phyloP scores from a whole-genome alignment of 2,329 filamentous ascomycete species.

The Ophiocordyceps camponoti-saundersi region DNA sequence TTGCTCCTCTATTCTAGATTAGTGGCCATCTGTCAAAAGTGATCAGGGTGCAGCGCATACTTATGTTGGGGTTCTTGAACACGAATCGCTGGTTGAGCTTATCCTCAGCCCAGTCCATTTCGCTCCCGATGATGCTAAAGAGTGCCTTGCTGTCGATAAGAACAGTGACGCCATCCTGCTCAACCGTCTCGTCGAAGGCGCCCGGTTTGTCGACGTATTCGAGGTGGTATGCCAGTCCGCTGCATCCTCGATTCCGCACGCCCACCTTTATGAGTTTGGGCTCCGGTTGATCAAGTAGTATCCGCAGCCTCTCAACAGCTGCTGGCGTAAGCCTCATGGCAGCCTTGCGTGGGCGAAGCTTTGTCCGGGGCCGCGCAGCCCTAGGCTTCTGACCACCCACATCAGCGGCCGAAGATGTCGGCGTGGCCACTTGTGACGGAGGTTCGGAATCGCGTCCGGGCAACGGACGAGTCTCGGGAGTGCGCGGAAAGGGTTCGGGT shows the following conservation, averaged over 20 bases:
- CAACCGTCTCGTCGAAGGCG: conserved; percentile 77
- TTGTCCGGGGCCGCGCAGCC: conserved; percentile 20
- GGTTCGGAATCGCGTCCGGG: conserved; percentile 4
- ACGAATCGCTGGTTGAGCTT: conserved; percentile 85
- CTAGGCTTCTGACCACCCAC: conserved; percentile 43
- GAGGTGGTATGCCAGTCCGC: conserved; percentile 79
- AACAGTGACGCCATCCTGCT: conserved; percentile 91
- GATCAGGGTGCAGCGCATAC: conserved; percentile 34
- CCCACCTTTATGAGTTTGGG: conserved; percentile 90
- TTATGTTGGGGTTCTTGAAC: conserved; percentile 96
- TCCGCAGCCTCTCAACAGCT: conserved; percentile 63
- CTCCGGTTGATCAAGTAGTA: conserved; percentile 66
- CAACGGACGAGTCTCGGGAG: conserved; percentile 35
- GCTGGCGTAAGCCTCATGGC: conserved; percentile 72
- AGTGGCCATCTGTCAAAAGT: neutral
- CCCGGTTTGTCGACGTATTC: conserved; percentile 90
- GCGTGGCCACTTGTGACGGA: conserved; percentile 4
- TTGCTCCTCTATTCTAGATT: conserved; percentile 56
- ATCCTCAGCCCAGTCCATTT: conserved; percentile 98
- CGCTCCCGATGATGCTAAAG: conserved; percentile 93
- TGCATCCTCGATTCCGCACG: conserved; percentile 87
- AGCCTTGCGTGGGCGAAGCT: conserved; percentile 57
- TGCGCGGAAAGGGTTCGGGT: conserved; percentile 25
- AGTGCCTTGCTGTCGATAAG: conserved; percentile 93
- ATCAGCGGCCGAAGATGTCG: conserved; percentile 28